These are phyloP conservation scores for Hyaloscypha variabilis DNA, from an alignment of 495 filamentous ascomycete genomes.

Conservation along the genomic window DNA sequence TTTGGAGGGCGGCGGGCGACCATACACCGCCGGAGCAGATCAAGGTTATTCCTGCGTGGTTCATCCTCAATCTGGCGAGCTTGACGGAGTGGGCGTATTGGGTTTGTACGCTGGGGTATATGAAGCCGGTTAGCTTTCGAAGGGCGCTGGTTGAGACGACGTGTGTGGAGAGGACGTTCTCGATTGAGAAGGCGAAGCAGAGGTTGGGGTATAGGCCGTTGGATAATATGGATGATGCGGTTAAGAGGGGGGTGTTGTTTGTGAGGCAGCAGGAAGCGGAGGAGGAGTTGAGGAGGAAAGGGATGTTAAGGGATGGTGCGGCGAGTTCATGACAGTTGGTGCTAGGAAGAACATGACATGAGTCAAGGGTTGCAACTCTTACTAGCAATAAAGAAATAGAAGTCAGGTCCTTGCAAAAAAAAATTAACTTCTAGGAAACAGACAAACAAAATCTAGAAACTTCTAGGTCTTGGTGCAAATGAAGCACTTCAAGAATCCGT, in stretches of 20 bases:
- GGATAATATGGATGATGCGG: not conserved
- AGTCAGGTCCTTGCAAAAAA: too few species aligned
- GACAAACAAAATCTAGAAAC: too few species aligned
- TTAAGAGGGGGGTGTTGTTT: not conserved
- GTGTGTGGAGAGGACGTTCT: not conserved
- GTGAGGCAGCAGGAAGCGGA: not conserved
- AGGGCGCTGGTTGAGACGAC: not conserved
- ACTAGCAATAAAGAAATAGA: too few species aligned
- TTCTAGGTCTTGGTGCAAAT: too few species aligned
- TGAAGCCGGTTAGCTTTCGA: not conserved
- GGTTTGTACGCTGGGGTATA: not conserved
- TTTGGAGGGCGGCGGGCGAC: not conserved
- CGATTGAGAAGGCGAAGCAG: not conserved
- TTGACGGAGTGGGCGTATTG: not conserved
- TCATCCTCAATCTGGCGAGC: not conserved
- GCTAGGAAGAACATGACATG: too few species aligned
- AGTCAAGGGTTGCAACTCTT: too few species aligned
- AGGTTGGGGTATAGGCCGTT: not conserved
- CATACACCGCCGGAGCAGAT: not conserved
- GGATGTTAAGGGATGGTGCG: too few species aligned
- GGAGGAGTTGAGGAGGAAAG: not conserved
- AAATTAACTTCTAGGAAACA: too few species aligned
- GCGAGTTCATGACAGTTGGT: too few species aligned
- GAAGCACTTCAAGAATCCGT: not conserved
- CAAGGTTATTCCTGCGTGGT: not conserved